Conservation (phyloP, 495 filamentous ascomycete genomes). For the Penicillium daleae region DNA sequence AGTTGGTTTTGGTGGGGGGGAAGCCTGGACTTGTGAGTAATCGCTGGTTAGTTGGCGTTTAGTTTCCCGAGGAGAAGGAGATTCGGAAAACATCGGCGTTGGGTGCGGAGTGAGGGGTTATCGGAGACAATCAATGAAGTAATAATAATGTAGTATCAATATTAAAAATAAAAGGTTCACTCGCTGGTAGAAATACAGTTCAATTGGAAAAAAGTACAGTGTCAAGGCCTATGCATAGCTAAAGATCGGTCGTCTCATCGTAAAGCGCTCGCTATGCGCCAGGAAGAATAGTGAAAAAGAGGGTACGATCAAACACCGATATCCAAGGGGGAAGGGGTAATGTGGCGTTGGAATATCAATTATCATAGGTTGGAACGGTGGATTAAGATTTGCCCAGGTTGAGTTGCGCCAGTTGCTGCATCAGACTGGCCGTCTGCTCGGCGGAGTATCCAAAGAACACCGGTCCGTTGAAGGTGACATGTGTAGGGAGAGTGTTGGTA, state of each 20-base stretch:
- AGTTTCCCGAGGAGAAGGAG: conserved; percentile 37
- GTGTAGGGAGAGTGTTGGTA: conserved; percentile 40
- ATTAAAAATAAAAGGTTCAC: too few relatives aligned
- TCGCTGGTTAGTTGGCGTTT: neutral
- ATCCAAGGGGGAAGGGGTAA: neutral
- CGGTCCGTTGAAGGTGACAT: conserved; percentile 81
- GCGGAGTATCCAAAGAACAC: conserved; percentile 88
- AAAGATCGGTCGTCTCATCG: conserved; percentile 25
- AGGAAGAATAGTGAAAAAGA: neutral
- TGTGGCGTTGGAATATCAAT: neutral
- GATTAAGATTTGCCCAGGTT: conserved; percentile 10
- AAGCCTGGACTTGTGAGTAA: too few relatives aligned
- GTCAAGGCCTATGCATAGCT: neutral
- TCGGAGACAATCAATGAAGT: neutral
- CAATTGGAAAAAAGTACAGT: neutral
- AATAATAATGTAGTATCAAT: neutral
- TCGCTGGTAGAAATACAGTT: conserved; percentile 8
- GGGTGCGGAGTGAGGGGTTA: neutral
- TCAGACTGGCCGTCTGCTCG: conserved; percentile 72
- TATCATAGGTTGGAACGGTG: neutral
- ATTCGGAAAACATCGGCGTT: neutral
- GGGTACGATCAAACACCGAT: neutral
- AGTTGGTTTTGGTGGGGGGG: conserved; percentile 16
- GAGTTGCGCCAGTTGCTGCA: conserved; percentile 55
- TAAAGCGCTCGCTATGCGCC: conserved; percentile 19